phyloP scores from a whole-genome alignment of 257 asterid genomes.

The Anisodus acutangulus region DNA sequence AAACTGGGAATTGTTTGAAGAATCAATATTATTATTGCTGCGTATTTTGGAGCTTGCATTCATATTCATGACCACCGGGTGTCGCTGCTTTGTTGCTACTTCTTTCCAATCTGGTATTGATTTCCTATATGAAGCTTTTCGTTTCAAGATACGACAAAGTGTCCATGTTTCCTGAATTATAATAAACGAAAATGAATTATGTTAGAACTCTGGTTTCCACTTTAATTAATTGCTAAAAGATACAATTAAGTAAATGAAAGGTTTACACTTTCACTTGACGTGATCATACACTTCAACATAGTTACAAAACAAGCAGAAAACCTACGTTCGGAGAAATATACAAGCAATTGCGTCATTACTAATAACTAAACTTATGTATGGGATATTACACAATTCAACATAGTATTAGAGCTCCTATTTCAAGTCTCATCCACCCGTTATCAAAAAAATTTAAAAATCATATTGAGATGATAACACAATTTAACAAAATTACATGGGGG shows the following conservation, averaged over 20 bases:
- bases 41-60: background rate
- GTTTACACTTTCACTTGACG: background rate
- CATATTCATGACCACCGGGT: background rate
- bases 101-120: constrained; percentile 6
- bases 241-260: background rate
- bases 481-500: too few relatives aligned
- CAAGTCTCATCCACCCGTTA: too few relatives aligned
- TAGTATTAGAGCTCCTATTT: too few relatives aligned
- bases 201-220: background rate
- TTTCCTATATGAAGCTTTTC: background rate
- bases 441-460: too few relatives aligned
- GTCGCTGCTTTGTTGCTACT: background rate
- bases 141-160: constrained; percentile 23
- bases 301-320: background rate
- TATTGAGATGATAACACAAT: too few relatives aligned
- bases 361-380: background rate
- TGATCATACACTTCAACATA: background rate
- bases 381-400: too few relatives aligned
- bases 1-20: background rate
- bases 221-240: background rate
- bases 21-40: background rate
- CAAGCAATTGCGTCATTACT: too few relatives aligned
- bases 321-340: background rate
- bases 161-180: constrained; percentile 24
- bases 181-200: background rate